Base-by-base conservation (phyloP, 371 early-diverging fungal genomes). In the Gilbertella persicaria region DNA sequence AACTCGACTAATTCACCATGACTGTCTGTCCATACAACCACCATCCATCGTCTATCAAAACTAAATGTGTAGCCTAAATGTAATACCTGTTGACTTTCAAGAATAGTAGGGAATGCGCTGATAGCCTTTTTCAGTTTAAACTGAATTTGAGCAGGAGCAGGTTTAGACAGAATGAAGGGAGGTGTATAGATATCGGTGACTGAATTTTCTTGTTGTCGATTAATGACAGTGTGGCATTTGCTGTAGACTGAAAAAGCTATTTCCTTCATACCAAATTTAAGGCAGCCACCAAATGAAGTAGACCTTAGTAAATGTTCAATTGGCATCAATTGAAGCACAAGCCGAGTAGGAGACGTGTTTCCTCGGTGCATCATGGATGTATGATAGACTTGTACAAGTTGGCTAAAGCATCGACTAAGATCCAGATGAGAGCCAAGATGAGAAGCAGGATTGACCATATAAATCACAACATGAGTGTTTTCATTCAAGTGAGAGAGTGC, bases 161-260 rank as follows among this genome's bases (percentile, higher is more conserved):
- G 59, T 49, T 75, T 77, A 38, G 80, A 75, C 17, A 82, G 56
- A 3, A 80, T 70, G 49, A 82, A 84, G 0, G 79, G 60, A 1
- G 83, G 85, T 4, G 82, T 68, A 52, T 78, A 84, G 2, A 78
- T 46, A 14, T 73, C 73, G 13, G 69, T 54, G 9, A 41, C 24
- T 13, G 45, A 14, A 12, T 38, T 52, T 7, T 21, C 16, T 9
- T 48, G 71, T 10, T 49, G 30, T 24, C 60, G 44, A 28, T 37
- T 39, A 8, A 79, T 58, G 40, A 79, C 57, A 41, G 74, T 28
- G 29, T 67, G 71, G 54, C 83, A 84, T 53, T 78, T 80, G 28
- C 69, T 70, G 43, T 84, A 86, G 9, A 84, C 81, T 8, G 83
- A 70, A 42, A 86, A 86, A 7, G 84, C 86, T 53, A 86, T 78